Conservation (phyloP, 768 basidiomycete species). For the Cyclocybe aegerita region DNA sequence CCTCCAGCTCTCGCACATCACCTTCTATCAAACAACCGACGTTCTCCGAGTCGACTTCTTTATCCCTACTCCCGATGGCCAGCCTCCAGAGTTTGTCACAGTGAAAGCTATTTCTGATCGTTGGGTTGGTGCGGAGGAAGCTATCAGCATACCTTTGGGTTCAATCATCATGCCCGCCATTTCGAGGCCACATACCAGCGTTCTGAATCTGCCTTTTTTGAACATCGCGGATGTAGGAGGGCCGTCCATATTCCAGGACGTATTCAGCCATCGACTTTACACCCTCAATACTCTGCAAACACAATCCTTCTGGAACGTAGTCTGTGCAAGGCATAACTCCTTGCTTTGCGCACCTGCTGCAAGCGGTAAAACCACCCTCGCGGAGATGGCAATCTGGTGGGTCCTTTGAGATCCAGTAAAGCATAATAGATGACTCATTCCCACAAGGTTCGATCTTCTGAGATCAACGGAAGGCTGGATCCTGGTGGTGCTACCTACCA, state of each 20-base stretch:
- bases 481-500: slow-evolving; percentile 62
- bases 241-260: slow-evolving; percentile 42
- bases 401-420: slow-evolving; percentile 19
- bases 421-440: not conserved
- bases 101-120: slow-evolving; percentile 84
- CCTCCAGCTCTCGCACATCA: slow-evolving; percentile 72
- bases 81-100: slow-evolving; percentile 62
- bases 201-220: slow-evolving; percentile 77
- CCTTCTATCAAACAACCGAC: slow-evolving; percentile 67
- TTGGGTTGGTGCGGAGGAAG: slow-evolving; percentile 92
- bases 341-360: slow-evolving; percentile 79
- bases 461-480: slow-evolving; percentile 48
- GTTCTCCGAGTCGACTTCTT: slow-evolving; percentile 71
- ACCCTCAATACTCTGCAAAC: slow-evolving; percentile 87
- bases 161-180: slow-evolving; percentile 72
- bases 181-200: slow-evolving; percentile 55
- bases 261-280: slow-evolving; percentile 45
- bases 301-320: slow-evolving; percentile 81
- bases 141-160: slow-evolving; percentile 60
- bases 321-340: slow-evolving; percentile 64
- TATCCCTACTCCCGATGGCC: slow-evolving; percentile 64
- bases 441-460: slow-evolving; percentile 53
- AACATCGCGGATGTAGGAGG: slow-evolving; percentile 27
- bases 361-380: slow-evolving; percentile 78
- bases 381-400: slow-evolving; percentile 72